Evolutionary conservation across 2,329 filamentous ascomycete species (phyloP).

Genomic region (Simplicillium aogashimaense): DNA sequence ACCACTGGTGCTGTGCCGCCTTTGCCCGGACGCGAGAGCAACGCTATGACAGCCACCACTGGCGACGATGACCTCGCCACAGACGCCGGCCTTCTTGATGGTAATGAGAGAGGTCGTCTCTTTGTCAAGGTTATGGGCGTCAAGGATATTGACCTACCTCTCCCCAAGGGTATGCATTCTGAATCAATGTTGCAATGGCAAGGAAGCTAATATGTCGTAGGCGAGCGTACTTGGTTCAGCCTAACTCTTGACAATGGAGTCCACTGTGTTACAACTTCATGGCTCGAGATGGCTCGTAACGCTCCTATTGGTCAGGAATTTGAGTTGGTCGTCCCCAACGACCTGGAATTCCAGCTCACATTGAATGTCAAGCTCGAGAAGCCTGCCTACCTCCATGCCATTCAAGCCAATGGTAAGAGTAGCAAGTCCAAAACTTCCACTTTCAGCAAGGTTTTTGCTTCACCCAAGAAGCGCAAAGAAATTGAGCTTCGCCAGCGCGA

Average conservation of each 20-base stretch:
- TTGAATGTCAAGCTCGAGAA: slow-evolving; percentile 91
- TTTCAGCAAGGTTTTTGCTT: slow-evolving; percentile 86
- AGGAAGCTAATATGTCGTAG: slow-evolving; percentile 33
- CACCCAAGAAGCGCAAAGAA: slow-evolving; percentile 94
- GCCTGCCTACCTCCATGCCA: slow-evolving; percentile 49
- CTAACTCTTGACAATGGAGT: slow-evolving; percentile 96
- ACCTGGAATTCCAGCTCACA: slow-evolving; percentile 97
- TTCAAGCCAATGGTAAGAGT: slow-evolving; percentile 48
- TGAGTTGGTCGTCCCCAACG: slow-evolving; percentile 91
- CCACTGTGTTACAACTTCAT: slow-evolving; percentile 93
- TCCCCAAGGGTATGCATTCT: slow-evolving; percentile 76
- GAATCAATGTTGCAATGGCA: no score
- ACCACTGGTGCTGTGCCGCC: slow-evolving; percentile 62
- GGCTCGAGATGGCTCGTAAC: slow-evolving; percentile 83
- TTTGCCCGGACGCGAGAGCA: slow-evolving; percentile 79
- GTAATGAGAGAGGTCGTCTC: slow-evolving; percentile 75
- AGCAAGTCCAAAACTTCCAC: slow-evolving; percentile 69
- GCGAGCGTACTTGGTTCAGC: slow-evolving; percentile 87
- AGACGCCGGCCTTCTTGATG: slow-evolving; percentile 58
- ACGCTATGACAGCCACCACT: slow-evolving; percentile 49
- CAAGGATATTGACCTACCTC: slow-evolving; percentile 84
- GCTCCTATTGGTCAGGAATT: slow-evolving; percentile 97
- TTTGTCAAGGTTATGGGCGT: slow-evolving; percentile 99
- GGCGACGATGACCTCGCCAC: slow-evolving; percentile 59
- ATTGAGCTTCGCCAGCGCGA: slow-evolving; percentile 76